Percentiles rank a stretch among this genome's conserved stretches.
Conservation (phyloP, 1,284 basidiomycete species). For the Pulveroboletus sp. region DNA sequence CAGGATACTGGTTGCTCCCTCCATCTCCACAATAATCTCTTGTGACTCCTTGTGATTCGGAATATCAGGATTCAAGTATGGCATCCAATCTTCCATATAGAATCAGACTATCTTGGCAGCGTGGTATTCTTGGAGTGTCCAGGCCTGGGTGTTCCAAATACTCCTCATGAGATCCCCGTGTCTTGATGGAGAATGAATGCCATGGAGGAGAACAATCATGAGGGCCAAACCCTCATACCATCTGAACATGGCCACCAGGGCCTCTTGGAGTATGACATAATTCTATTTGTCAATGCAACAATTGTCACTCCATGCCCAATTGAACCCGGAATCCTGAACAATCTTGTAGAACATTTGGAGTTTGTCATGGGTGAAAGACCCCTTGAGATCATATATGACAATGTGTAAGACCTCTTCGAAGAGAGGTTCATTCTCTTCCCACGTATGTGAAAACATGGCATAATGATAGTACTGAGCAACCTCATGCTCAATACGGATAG, state of each 20-base stretch:
- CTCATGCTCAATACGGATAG: no score
- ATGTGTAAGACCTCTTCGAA: neutral
- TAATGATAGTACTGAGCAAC: no score
- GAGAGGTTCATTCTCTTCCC: no score
- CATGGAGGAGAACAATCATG: neutral
- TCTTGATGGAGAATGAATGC: neutral
- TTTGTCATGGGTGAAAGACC: neutral
- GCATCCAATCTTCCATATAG: no score
- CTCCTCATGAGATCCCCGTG: constrained; percentile 1
- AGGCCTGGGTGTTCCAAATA: no score
- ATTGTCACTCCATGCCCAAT: neutral
- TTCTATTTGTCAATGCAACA: neutral
- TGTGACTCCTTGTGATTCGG: no score
- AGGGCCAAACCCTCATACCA: neutral
- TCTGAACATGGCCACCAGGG: no score
- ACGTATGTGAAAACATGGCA: no score
- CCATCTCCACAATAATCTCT: no score
- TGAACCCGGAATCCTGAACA: neutral
- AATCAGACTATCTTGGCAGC: no score
- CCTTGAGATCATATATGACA: neutral
- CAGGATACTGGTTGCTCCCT: neutral
- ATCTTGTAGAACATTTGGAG: neutral
- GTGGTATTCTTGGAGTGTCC: no score
- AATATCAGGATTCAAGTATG: no score
- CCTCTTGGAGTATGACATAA: neutral